Conservation (phyloP, 208 protist genomes). For the Trichomonas vaginalis region DNA sequence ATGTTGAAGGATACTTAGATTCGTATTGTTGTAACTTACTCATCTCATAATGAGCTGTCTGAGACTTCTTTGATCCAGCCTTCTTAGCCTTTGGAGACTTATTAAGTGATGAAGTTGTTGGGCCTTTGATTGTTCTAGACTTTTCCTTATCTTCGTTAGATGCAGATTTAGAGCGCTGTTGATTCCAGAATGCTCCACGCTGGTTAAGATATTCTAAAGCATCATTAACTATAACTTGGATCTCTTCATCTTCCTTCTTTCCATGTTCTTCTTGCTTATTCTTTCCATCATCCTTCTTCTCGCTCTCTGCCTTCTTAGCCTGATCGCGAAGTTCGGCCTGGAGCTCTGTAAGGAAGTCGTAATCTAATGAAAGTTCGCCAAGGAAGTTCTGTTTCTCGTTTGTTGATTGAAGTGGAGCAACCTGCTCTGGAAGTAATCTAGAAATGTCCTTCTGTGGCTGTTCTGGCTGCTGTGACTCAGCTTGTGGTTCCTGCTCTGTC, state of each 20-base stretch:
- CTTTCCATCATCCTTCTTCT: neutral
- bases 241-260: conserved; percentile 13
- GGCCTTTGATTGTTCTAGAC: neutral
- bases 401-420: neutral
- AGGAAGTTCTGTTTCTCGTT: neutral
- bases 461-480: neutral
- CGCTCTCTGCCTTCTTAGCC: neutral
- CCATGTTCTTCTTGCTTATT: neutral
- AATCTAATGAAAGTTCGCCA: neutral
- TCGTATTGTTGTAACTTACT: conserved; percentile 4
- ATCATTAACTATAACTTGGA: neutral
- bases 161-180: neutral
- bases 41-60: neutral
- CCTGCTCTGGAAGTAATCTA: neutral
- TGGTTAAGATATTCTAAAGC: neutral
- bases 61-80: neutral
- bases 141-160: neutral
- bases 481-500: neutral
- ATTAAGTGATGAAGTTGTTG: neutral
- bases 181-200: neutral
- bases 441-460: neutral
- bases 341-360: neutral
- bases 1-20: neutral
- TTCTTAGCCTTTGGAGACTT: neutral
- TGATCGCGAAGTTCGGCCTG: neutral